Evolutionary conservation across 768 basidiomycete genomes (phyloP).

Genomic region (Pleurotus tuber-regium): DNA sequence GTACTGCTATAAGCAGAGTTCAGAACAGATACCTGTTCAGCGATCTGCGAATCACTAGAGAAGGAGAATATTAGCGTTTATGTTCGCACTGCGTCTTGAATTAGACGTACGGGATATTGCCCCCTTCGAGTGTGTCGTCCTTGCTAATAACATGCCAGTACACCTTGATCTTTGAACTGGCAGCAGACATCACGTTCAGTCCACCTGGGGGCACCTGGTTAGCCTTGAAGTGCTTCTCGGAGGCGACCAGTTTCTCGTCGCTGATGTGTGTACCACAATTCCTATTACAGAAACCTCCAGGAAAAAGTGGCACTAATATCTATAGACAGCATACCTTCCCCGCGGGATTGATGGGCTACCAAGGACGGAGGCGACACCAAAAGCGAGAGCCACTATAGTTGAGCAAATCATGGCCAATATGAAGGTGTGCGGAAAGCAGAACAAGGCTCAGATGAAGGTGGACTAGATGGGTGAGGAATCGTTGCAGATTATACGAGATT

Average conservation of each 20-base stretch:
- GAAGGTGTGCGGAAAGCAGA: background rate
- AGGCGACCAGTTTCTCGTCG: conserved; percentile 29
- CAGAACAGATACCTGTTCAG: conserved; percentile 36
- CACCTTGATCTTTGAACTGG: conserved; percentile 18
- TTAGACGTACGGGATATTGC: conserved; percentile 38
- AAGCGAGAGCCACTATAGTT: conserved; percentile 1
- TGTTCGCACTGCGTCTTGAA: background rate
- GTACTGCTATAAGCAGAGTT: conserved; percentile 37
- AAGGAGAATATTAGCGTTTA: conserved; percentile 6
- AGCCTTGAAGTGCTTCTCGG: conserved; percentile 39
- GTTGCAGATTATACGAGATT: background rate
- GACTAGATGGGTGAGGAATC: background rate
- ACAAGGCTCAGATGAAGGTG: background rate
- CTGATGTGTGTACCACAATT: conserved; percentile 37
- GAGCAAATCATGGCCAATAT: conserved; percentile 1
- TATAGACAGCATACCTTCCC: background rate
- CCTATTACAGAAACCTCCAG: conserved; percentile 16
- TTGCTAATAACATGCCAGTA: conserved; percentile 34
- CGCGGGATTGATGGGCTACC: background rate
- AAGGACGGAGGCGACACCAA: conserved; percentile 2
- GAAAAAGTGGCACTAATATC: background rate
- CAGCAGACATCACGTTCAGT: background rate
- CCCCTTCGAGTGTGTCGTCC: conserved; percentile 31
- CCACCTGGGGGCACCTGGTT: conserved; percentile 29
- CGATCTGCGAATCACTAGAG: conserved; percentile 35